Evolutionary conservation across 2,329 filamentous ascomycete genomes (phyloP), one percentile per base, ranked within the genome.

Genomic region (Calonectria pauciramosa): DNA sequence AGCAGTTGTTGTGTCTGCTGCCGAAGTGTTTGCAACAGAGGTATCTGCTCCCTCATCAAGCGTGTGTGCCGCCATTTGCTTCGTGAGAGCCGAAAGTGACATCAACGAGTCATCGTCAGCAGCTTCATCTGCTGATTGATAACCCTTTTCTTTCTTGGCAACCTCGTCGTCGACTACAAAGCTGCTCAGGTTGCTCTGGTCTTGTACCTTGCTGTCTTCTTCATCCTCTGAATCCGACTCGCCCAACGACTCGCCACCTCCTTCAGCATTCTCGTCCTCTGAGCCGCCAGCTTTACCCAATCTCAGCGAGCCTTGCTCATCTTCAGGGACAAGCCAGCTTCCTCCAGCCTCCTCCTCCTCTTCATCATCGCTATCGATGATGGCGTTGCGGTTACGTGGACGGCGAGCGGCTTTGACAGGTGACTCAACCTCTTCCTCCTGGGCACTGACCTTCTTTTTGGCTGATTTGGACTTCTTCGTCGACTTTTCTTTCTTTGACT

Each of bases 241-340:
- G 47, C 90, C 90, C 65, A 98, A 88, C 83, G 92, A 95, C 71
- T 97, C 94, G 28, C 95, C 96, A 4, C 94, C 95, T 2, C 95
- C 95, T 82, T 98, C 96, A 3, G 94, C 95, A 82, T 98, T 92
- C 83, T 98, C 95, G 76, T 98, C 95, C 68, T 95, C 94, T n/a
- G 92, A 91, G 5, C 94, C 95, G n/a, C 95, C 95, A 56, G 94
- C 94, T 82, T 93, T 94, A 63, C 94, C 95, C 20, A 96, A 88
- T n/a, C 88, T 87, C 5, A 93, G 82, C 1, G 88, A 82, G 0
- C 89, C 88, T 56, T 90, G 92, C 81, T 97, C 88, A 13, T 91
- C 88, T 72, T 94, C 92, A 0, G 92, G 90, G 4, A 96, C 94
- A 52, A 98, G 88, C 96, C 96, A 98, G 79, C 94, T 94, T 16